Base-by-base conservation (phyloP, 345 rosid genomes). In the Citrus glauca region DNA sequence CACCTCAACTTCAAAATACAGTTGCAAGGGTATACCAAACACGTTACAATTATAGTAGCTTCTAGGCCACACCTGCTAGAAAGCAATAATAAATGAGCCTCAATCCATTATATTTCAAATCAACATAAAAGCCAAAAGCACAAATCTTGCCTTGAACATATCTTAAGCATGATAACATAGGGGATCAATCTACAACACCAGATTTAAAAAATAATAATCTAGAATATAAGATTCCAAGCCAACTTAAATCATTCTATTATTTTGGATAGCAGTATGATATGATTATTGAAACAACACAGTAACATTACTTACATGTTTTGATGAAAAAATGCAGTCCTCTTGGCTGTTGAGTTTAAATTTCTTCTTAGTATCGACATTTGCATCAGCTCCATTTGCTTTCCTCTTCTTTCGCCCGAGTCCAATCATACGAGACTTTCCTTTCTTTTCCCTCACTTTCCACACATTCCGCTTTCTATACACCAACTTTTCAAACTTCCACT, bases 381-480 rank as follows among this genome's bases (percentile, higher is more conserved):
- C 84, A 75, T 88, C 90, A 55, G 56, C 72, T 0, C 59, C 81
- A 65, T 79, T 85, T 71, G 82, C 82, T 81, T 89, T 88, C 91
- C 92, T 93, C 90, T 84, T 93, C 91, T 84, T 90, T 33, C 87
- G 82, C 16, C 87, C 84, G 70, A 77, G 82, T 11, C 87, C 84
- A 72, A 77, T 56, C 61, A 71, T 61, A 53, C 86, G 84, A 3
- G 93, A 86, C 75, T 89, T 92, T 4, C 93, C 97, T 69, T 88
- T 92, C 91, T 90, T 92, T 38, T 93, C 97, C 79, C 89, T 86
- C 42, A 91, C 94, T 86, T 92, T 96, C 98, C 98, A 96, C 32
- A 87, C 89, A 57, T 89, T 92, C 73, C 88, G 89, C 90, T 86
- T 88, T 68, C 99, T 76, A 42, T 82, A 92, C 70, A 96, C 90